Percentiles rank a stretch among this genome's conserved stretches.
phyloP scores from a whole-genome alignment of 2,329 filamentous ascomycete species.

The Arthrobotrys iridis region DNA sequence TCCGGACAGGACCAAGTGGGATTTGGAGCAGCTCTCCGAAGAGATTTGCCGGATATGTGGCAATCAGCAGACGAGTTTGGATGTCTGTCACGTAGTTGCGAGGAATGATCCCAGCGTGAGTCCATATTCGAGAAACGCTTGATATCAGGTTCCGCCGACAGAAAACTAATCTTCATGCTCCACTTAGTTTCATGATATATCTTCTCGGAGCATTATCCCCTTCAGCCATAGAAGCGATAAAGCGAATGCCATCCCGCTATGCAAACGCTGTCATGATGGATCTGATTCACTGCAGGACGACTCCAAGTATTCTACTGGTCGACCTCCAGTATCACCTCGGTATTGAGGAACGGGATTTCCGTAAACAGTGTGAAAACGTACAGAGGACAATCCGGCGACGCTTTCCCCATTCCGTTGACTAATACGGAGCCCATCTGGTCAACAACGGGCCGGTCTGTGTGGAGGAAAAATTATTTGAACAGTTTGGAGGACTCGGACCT shows the following conservation, averaged over 20 bases:
- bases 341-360: constrained; percentile 1
- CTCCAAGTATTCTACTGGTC: constrained; percentile 11
- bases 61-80: not conserved
- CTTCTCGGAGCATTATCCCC: constrained; percentile 1
- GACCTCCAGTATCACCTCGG: constrained; percentile 11
- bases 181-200: constrained; percentile 17
- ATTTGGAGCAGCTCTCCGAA: constrained; percentile 14
- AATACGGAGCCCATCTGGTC: constrained; percentile 8
- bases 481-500: constrained; percentile 4
- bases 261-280: constrained; percentile 15
- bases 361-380: not conserved
- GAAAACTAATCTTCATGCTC: not conserved
- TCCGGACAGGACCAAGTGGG: constrained; percentile 16
- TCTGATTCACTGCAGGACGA: not conserved
- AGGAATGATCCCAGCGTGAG: constrained; percentile 8
- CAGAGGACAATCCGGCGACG: not conserved
- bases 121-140: not conserved
- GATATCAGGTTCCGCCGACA: not conserved
- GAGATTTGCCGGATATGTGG: constrained; percentile 20
- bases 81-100: constrained; percentile 12
- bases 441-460: constrained; percentile 1
- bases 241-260: constrained; percentile 2
- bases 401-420: not conserved
- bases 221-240: constrained; percentile 19
- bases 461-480: not conserved